Evolutionary conservation across 2,329 filamentous ascomycete genomes (phyloP), one percentile per base, ranked within the genome.

Genomic region (Cytospora chrysosperma): DNA sequence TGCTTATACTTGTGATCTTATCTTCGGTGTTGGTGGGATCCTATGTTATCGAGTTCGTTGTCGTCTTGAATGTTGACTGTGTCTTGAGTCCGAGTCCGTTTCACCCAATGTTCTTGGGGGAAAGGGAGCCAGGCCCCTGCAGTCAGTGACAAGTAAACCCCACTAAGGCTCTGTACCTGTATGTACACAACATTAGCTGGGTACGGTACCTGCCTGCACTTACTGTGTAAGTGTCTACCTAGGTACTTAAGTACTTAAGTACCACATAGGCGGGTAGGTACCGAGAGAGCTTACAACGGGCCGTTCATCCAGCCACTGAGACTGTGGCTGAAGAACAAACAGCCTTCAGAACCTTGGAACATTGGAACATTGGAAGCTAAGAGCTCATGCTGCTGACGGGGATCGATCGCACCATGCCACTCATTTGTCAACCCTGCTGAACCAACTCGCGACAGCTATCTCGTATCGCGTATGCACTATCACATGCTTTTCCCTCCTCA

Each of bases 401-500:
- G n/a, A n/a, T n/a, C n/a, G n/a, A 56, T 49, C 61, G 54, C 32
- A 61, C 27, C 53, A 61, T 58, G 56, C 34, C 61, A 40, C 19
- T 28, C 59, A 6, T 43, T 21, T 40, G 34, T 51, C 4, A 13
- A 34, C 27, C 30, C 54, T 30, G 49, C 51, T 26, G 54, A 43
- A n/a, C 12, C 43, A 50, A 21, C 19, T 21, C 50, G 32, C 53
- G 61, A 51, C 63, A 50, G 21, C 4, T 24, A 21, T 24, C 13
- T 24, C 21, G 26, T 34, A 37, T 51, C 58, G 53, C 34, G 19
- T 58, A 50, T 56, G 56, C 53, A 53, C 54, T 28, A 57, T 62
- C 27, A 72, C 72, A 67, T 64, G 65, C 58, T 59, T 51, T 34
- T 13, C 26, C 53, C 27, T 27, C 37, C 37, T 26, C 24, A 40